These are phyloP conservation scores for Cryptococcus amylolentus DNA, from an alignment of 1,284 basidiomycete genomes.

Conservation along the genomic window DNA sequence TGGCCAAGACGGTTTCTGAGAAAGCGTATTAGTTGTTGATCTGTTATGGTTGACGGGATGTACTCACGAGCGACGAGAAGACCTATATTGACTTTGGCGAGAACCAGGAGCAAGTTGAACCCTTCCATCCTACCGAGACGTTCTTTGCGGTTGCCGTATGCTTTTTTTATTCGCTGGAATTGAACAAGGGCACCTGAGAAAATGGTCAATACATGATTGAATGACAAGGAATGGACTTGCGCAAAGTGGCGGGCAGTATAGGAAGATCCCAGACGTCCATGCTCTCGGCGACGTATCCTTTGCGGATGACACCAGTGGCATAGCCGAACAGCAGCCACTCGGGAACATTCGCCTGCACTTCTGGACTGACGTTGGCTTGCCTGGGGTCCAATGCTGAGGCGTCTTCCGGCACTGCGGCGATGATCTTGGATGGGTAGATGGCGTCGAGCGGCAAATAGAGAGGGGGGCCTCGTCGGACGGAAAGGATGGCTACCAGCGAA, in stretches of 20 bases:
- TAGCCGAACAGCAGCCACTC: conserved; percentile 71
- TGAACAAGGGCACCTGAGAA: conserved; percentile 33
- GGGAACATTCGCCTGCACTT: conserved; percentile 56
- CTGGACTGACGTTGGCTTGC: conserved; percentile 40
- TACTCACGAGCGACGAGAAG: conserved; percentile 42
- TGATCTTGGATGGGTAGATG: conserved; percentile 69
- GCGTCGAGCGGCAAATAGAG: conserved; percentile 66
- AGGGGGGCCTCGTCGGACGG: conserved; percentile 66
- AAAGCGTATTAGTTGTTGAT: not conserved
- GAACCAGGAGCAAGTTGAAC: conserved; percentile 43
- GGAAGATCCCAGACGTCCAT: conserved; percentile 83
- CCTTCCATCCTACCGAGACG: conserved; percentile 37
- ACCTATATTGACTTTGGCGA: conserved; percentile 44
- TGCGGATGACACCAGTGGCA: conserved; percentile 75
- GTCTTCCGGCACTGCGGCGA: conserved; percentile 30
- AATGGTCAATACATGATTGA: too few species aligned
- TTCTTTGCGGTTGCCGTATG: conserved; percentile 37
- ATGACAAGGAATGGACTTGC: conserved; percentile 49
- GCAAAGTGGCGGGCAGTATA: conserved; percentile 67
- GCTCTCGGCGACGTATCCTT: conserved; percentile 66
- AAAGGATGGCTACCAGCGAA: conserved; percentile 54
- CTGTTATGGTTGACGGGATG: not conserved
- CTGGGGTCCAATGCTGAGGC: conserved; percentile 29
- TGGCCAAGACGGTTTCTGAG: conserved; percentile 59
- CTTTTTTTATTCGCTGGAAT: conserved; percentile 33